phyloP scores from a whole-genome alignment of 352 stramenopile species.

The Plasmopara halstedii region DNA sequence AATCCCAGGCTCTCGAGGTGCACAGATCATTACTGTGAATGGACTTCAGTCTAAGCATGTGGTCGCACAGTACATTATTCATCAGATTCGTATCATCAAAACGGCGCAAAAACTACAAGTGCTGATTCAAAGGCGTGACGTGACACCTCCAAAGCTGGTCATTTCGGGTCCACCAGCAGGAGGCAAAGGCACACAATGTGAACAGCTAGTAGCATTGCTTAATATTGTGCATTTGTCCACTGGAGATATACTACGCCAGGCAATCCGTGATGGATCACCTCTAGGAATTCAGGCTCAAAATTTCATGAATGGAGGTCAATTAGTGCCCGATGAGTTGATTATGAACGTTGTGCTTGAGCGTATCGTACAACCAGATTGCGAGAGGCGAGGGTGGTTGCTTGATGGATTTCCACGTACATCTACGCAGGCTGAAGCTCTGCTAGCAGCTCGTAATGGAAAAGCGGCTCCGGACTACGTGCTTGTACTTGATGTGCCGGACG shows the following conservation, averaged over 20 bases:
- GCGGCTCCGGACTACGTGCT: constrained; percentile 78
- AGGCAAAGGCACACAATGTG: constrained; percentile 94
- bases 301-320: constrained; percentile 86
- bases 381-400: constrained; percentile 84
- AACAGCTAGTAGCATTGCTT: constrained; percentile 80
- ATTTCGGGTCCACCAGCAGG: constrained; percentile 87
- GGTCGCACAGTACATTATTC: constrained; percentile 28
- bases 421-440: constrained; percentile 77
- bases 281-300: constrained; percentile 73
- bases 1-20: constrained; percentile 1
- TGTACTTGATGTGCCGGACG: constrained; percentile 92
- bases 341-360: constrained; percentile 78
- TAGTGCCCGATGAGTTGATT: constrained; percentile 92
- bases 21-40: constrained; percentile 36
- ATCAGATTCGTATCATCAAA: constrained; percentile 31
- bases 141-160: constrained; percentile 73
- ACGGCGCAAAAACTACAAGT: constrained; percentile 31
- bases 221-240: constrained; percentile 90
- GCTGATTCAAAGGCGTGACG: constrained; percentile 36
- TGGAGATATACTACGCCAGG: constrained; percentile 88
- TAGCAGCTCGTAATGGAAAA: constrained; percentile 46
- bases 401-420: constrained; percentile 91
- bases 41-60: constrained; percentile 38
- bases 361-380: constrained; percentile 78
- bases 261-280: constrained; percentile 60